Percentiles rank a stretch among this genome's conserved stretches.
Conservation (phyloP, 345 rosid genomes). For the Lumnitzera littorea region DNA sequence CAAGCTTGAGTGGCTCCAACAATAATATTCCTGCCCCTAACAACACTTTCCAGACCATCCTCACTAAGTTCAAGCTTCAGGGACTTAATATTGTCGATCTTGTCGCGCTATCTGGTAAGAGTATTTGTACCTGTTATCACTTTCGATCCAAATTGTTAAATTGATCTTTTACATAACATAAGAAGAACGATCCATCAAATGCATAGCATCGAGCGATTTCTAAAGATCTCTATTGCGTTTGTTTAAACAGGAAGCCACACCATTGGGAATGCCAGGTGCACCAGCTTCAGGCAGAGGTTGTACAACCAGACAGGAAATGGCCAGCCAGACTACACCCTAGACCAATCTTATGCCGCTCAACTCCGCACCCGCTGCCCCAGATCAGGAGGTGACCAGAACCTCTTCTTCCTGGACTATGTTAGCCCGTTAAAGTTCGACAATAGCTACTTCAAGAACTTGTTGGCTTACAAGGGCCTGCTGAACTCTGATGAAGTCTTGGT, state of each 20-base stretch:
- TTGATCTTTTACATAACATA: too few species aligned
- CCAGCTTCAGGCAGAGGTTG: constrained; percentile 85
- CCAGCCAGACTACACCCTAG: constrained; percentile 63
- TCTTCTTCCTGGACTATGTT: constrained; percentile 52
- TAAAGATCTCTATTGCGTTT: too few species aligned
- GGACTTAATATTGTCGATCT: constrained; percentile 74
- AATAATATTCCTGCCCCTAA: constrained; percentile 67
- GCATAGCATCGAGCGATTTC: too few species aligned
- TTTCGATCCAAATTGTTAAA: too few species aligned
- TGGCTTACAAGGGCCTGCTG: constrained; percentile 65
- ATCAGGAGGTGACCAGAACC: constrained; percentile 62
- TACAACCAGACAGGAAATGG: constrained; percentile 82
- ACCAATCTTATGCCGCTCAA: constrained; percentile 46
- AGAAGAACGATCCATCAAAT: too few species aligned
- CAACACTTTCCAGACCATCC: constrained; percentile 65
- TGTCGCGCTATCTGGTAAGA: constrained; percentile 74
- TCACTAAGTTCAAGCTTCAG: constrained; percentile 47
- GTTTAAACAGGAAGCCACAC: constrained; percentile 71
- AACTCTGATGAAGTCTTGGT: constrained; percentile 73
- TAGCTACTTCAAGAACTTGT: constrained; percentile 71
- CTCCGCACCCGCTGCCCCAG: constrained; percentile 44
- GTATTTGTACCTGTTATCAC: too few species aligned
- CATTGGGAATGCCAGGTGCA: constrained; percentile 79
- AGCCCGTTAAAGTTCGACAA: constrained; percentile 65
- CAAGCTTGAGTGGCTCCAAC: constrained; percentile 77